A percentile compares a stretch with the other conserved stretches of the same genome.
Conservation (phyloP, 805 yeast species). For the Suhomyces pyralidae region DNA sequence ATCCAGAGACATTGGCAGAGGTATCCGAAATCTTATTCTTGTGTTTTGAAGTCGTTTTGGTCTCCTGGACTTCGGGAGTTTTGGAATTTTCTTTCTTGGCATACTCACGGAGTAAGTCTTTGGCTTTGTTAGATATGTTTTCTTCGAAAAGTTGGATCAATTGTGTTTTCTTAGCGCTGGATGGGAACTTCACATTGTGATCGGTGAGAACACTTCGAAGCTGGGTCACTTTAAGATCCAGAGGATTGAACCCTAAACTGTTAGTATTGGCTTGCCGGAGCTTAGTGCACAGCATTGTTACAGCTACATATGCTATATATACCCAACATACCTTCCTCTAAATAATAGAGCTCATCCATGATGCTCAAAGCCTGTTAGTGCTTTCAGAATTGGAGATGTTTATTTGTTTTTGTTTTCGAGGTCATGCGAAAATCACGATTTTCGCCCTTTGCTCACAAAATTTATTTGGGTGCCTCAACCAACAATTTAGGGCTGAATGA, state of each 20-base stretch:
- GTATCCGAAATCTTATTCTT: background rate
- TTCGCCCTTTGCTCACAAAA: background rate
- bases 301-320: background rate
- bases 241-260: conserved; percentile 61
- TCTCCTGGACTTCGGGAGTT: background rate
- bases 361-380: background rate
- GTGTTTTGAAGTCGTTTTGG: background rate
- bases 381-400: conserved; percentile 3
- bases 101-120: conserved; percentile 33
- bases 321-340: conserved; percentile 21
- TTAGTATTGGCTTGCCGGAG: background rate
- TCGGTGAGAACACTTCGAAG: conserved; percentile 63
- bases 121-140: conserved; percentile 49
- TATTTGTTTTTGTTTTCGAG: conserved; percentile 4
- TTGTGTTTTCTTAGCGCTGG: conserved; percentile 65
- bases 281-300: background rate
- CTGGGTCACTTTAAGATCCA: conserved; percentile 61
- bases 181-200: conserved; percentile 58
- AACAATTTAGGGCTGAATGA: background rate
- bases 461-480: background rate
- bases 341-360: conserved; percentile 23
- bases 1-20: background rate
- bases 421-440: conserved; percentile 1
- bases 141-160: conserved; percentile 59
- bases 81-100: conserved; percentile 1